A percentile compares a stretch with the other conserved stretches of the same genome.
These are phyloP conservation scores for Phytophthora tubulina DNA, from an alignment of 352 stramenopile species.

Conservation along the genomic window DNA sequence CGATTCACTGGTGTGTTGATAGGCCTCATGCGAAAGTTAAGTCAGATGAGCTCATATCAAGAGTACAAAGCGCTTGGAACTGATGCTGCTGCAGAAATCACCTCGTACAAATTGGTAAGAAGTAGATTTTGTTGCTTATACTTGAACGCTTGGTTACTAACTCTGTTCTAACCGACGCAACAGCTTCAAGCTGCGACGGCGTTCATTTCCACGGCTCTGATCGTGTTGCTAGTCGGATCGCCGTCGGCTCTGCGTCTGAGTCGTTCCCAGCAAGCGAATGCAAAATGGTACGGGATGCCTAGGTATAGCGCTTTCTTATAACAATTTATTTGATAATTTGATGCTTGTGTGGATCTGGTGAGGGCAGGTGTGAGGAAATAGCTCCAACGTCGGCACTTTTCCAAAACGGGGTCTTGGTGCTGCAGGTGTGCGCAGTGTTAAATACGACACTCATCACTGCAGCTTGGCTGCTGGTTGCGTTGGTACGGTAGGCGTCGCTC, in stretches of 20 bases:
- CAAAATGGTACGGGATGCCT: constrained; percentile 43
- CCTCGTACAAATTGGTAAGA: constrained; percentile 36
- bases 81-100: constrained; percentile 15
- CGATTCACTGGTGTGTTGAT: constrained; percentile 60
- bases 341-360: neutral
- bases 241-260: constrained; percentile 56
- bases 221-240: constrained; percentile 54
- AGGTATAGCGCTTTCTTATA: neutral
- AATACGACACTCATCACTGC: constrained; percentile 55
- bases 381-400: constrained; percentile 34
- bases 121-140: neutral
- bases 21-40: constrained; percentile 59
- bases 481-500: constrained; percentile 42
- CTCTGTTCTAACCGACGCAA: constrained; percentile 3
- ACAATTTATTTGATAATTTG: neutral
- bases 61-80: constrained; percentile 32
- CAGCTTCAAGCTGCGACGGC: constrained; percentile 48
- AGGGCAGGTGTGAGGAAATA: constrained; percentile 39
- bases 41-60: constrained; percentile 21
- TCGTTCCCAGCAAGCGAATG: constrained; percentile 44
- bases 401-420: constrained; percentile 28
- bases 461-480: constrained; percentile 63
- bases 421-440: constrained; percentile 46
- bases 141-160: neutral
- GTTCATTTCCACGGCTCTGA: constrained; percentile 41